Percentiles rank a stretch among this genome's conserved stretches.
phyloP scores from a whole-genome alignment of 345 rosid species.

The Toxicodendron radicans region DNA sequence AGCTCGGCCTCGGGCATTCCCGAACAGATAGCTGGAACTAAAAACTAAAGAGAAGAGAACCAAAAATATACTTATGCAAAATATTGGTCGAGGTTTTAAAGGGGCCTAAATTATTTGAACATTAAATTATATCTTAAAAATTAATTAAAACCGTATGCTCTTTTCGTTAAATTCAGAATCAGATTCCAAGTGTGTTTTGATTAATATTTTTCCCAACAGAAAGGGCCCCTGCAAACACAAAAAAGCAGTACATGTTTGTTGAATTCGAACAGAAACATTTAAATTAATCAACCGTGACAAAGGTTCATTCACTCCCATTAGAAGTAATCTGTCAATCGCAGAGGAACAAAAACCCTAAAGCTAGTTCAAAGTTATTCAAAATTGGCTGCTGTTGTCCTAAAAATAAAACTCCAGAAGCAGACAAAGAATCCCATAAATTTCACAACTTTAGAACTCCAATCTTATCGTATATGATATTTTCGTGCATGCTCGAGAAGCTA shows the following conservation, averaged over 20 bases:
- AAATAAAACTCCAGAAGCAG: slow-evolving; percentile 2
- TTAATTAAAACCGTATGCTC: not conserved
- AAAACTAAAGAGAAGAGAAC: not conserved
- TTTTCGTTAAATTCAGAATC: slow-evolving; percentile 16
- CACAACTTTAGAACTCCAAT: not conserved
- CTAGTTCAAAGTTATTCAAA: slow-evolving; percentile 19
- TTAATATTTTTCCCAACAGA: not conserved
- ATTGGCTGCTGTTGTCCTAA: slow-evolving; percentile 11
- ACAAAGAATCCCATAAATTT: slow-evolving; percentile 15
- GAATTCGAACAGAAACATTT: not conserved
- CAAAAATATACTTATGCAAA: not conserved
- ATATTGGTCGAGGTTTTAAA: not conserved
- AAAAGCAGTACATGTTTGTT: not conserved
- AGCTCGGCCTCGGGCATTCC: no score
- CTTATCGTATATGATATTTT: slow-evolving; percentile 1
- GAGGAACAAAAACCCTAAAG: not conserved
- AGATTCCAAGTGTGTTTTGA: slow-evolving; percentile 10
- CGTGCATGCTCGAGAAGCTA: no score
- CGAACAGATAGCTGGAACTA: not conserved
- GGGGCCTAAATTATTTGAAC: not conserved
- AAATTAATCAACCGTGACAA: no score
- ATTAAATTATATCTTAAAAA: not conserved
- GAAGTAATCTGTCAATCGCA: slow-evolving; percentile 3
- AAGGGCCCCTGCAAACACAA: no score
- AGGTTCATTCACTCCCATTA: slow-evolving; percentile 20